These are phyloP conservation scores for Fusarium euwallaceae DNA, from an alignment of 2,329 filamentous ascomycete genomes.

Conservation along the genomic window DNA sequence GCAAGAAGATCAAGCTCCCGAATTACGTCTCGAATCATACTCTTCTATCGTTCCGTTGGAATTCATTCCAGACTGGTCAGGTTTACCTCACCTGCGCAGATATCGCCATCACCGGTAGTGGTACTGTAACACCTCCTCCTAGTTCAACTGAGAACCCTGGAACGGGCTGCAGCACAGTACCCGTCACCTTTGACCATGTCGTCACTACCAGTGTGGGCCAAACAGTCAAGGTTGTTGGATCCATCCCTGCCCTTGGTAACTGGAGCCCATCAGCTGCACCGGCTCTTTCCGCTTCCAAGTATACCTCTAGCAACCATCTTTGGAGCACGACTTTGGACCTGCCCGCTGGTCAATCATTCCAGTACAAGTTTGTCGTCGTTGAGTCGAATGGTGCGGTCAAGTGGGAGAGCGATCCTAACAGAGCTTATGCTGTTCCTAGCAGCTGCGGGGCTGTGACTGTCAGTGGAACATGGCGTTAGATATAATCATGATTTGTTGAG, in stretches of 20 bases:
- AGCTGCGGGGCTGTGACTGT: conserved; percentile 14
- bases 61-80: conserved; percentile 66
- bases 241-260: conserved; percentile 60
- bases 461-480: conserved; percentile 6
- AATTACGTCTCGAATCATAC: conserved; percentile 63
- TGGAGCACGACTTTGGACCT: conserved; percentile 68
- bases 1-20: conserved; percentile 64
- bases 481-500: background rate
- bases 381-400: conserved; percentile 60
- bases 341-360: conserved; percentile 62
- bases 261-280: conserved; percentile 61
- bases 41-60: conserved; percentile 65
- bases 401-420: conserved; percentile 69
- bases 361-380: conserved; percentile 72
- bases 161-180: conserved; percentile 41
- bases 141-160: conserved; percentile 36
- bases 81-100: conserved; percentile 66
- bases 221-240: conserved; percentile 63
- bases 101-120: conserved; percentile 56
- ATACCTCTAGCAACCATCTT: conserved; percentile 64
- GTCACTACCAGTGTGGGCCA: conserved; percentile 61
- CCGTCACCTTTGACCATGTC: conserved; percentile 58
- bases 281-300: conserved; percentile 64
- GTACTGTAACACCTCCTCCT: conserved; percentile 32
- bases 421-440: conserved; percentile 48